Evolutionary conservation across 805 yeast genomes (phyloP).

Genomic region (Crinitomyces ghanaensis): DNA sequence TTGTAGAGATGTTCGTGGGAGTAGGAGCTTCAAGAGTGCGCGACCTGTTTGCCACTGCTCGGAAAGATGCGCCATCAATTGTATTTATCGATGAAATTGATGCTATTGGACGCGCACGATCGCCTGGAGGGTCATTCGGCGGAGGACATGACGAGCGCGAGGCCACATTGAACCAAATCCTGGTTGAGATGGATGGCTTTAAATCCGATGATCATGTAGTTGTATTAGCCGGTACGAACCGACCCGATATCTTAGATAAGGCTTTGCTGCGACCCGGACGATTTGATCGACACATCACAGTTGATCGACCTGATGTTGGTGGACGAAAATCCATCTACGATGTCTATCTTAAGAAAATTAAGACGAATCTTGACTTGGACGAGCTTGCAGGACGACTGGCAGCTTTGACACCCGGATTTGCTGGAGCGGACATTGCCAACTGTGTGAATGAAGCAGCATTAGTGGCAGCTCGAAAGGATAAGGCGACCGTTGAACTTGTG

Average conservation of each 20-base stretch:
- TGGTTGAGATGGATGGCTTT: slow-evolving; percentile 99
- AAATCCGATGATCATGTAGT: slow-evolving; percentile 85
- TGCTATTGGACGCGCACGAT: slow-evolving; percentile 93
- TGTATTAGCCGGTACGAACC: slow-evolving; percentile 94
- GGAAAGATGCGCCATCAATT: slow-evolving; percentile 89
- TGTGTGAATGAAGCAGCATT: slow-evolving; percentile 95
- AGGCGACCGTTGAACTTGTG: slow-evolving; percentile 51
- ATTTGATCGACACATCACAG: slow-evolving; percentile 84
- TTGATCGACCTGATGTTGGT: slow-evolving; percentile 89
- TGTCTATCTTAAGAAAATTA: slow-evolving; percentile 72
- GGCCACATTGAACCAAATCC: slow-evolving; percentile 85
- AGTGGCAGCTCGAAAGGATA: slow-evolving; percentile 82
- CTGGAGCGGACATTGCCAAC: slow-evolving; percentile 98
- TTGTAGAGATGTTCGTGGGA: slow-evolving; percentile 98
- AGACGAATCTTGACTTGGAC: slow-evolving; percentile 41
- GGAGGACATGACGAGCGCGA: slow-evolving; percentile 97
- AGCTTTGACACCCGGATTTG: slow-evolving; percentile 94
- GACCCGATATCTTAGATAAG: slow-evolving; percentile 85
- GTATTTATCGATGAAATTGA: slow-evolving; percentile 98
- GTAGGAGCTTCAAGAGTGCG: slow-evolving; percentile 98
- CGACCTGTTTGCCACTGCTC: slow-evolving; percentile 83
- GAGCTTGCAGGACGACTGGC: slow-evolving; percentile 76
- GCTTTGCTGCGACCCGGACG: slow-evolving; percentile 97
- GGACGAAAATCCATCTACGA: slow-evolving; percentile 89
- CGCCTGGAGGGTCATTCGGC: slow-evolving; percentile 46